Conservation (phyloP, 176 grass and related monocot genomes). For the Carex parvula region DNA sequence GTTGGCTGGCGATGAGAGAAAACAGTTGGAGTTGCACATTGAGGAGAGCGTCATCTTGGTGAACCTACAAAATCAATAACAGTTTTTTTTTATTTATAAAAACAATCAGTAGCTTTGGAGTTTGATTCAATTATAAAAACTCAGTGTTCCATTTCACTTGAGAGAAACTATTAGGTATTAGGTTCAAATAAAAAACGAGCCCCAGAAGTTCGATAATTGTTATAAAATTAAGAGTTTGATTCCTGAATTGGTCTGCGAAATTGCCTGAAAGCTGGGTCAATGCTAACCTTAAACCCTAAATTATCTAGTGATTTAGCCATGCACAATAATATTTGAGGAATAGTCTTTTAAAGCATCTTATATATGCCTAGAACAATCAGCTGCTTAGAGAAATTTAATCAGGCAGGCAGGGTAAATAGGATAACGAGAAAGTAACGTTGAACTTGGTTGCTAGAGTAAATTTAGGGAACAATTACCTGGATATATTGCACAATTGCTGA, state of each 20-base stretch:
- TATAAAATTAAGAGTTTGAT: neutral
- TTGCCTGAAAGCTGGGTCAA: neutral
- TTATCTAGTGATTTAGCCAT: neutral
- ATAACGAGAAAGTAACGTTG: neutral
- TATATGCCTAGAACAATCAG: neutral
- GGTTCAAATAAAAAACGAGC: neutral
- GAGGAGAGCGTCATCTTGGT: conserved; percentile 64
- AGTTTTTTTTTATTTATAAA: neutral
- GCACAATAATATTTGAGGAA: neutral
- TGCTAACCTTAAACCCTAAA: neutral
- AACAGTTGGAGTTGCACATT: conserved; percentile 79
- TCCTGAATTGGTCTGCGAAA: neutral
- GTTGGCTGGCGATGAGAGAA: conserved; percentile 65
- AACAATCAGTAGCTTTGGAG: neutral
- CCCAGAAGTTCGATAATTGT: neutral
- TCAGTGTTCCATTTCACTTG: neutral
- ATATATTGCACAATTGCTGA: conserved; percentile 91
- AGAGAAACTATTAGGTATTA: neutral
- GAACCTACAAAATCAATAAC: conserved; percentile 42
- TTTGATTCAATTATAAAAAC: neutral
- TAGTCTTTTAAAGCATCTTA: neutral
- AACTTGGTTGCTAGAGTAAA: conserved; percentile 8
- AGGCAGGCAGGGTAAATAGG: neutral
- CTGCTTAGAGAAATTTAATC: neutral
- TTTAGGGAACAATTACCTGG: conserved; percentile 47